Percentiles rank a stretch among this genome's conserved stretches.
phyloP scores from a whole-genome alignment of 140 eudicot genomes.

The Ambrosia hybrid region DNA sequence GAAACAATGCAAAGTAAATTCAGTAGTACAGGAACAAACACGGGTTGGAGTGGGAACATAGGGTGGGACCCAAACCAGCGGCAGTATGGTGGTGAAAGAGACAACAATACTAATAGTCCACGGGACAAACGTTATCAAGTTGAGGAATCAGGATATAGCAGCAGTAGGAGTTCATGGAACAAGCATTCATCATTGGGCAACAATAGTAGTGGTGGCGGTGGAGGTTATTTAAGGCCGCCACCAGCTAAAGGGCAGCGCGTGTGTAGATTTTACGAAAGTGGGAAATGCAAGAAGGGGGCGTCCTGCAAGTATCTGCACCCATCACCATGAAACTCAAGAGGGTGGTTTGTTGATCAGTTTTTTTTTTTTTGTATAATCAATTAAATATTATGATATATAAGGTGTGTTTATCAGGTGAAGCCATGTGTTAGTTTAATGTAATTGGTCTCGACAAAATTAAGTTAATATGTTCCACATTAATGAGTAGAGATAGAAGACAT shows the following conservation, averaged over 20 bases:
- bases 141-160: conserved; percentile 50
- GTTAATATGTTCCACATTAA: not conserved
- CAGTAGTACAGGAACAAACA: no score
- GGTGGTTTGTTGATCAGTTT: conserved; percentile 26
- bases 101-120: conserved; percentile 46
- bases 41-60: no score
- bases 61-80: conserved; percentile 33
- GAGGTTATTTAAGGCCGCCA: conserved; percentile 42
- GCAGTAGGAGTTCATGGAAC: conserved; percentile 47
- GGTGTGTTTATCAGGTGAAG: conserved; percentile 31
- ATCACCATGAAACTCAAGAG: conserved; percentile 32
- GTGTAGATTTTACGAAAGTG: conserved; percentile 72
- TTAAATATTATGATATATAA: conserved; percentile 31
- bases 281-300: conserved; percentile 83
- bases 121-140: conserved; percentile 37
- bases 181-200: conserved; percentile 44
- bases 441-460: conserved; percentile 23
- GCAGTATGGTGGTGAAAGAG: conserved; percentile 45
- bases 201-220: conserved; percentile 37
- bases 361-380: conserved; percentile 38
- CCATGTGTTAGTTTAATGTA: conserved; percentile 33
- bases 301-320: conserved; percentile 74
- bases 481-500: no score
- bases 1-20: conserved; percentile 11
- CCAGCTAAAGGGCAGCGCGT: conserved; percentile 60